Percentiles rank a stretch among this genome's conserved stretches.
These are phyloP conservation scores for Picea sitchensis DNA, from an alignment of 75 land plant genomes.

Conservation along the genomic window DNA sequence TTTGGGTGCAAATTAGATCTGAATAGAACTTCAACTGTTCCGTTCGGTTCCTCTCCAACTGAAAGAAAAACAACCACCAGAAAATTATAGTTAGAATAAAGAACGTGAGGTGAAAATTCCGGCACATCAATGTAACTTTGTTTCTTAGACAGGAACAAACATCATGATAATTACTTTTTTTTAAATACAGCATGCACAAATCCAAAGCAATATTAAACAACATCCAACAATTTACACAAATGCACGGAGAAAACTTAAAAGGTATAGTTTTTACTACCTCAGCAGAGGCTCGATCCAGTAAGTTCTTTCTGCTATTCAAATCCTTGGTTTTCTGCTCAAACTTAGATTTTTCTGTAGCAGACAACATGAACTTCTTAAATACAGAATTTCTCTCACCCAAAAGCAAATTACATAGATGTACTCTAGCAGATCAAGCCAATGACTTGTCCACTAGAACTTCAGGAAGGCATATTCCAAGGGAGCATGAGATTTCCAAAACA, in stretches of 20 bases:
- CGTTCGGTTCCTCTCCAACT: constrained; percentile 55
- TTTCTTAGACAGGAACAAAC: neutral
- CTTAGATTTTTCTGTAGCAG: constrained; percentile 49
- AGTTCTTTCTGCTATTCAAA: constrained; percentile 33
- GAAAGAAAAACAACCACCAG: constrained; percentile 14
- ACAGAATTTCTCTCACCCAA: neutral
- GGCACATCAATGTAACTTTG: neutral
- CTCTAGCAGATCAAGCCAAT: neutral
- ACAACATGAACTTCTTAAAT: neutral
- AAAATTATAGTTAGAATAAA: constrained; percentile 2
- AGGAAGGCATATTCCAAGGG: neutral
- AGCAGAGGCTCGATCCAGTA: constrained; percentile 54
- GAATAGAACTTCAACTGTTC: constrained; percentile 69
- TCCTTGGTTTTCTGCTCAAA: constrained; percentile 42
- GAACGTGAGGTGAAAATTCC: neutral
- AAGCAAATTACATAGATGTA: neutral
- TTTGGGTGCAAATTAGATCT: constrained; percentile 59
- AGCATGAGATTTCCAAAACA: constrained; percentile 4
- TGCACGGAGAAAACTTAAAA: neutral
- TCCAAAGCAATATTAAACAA: neutral
- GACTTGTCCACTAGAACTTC: neutral
- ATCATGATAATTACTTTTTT: neutral
- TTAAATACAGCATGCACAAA: neutral
- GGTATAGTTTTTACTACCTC: constrained; percentile 29
- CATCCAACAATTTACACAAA: neutral